Conservation (phyloP, 495 filamentous ascomycete genomes). For the Wilcoxina mikolae region DNA sequence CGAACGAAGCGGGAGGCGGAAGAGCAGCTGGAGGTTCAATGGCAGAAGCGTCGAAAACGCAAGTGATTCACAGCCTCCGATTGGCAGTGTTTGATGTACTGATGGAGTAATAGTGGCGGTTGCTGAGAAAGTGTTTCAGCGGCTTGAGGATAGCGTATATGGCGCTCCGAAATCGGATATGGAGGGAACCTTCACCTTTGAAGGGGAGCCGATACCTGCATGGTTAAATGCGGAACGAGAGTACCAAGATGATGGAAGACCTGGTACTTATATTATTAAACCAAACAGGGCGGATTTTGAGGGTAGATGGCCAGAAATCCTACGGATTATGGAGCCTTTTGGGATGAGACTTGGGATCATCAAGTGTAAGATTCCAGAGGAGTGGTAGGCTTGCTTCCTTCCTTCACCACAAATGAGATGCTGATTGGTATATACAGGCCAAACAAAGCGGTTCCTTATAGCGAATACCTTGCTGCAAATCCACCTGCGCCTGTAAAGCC, state of each 20-base stretch:
- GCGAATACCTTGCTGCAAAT: neutral
- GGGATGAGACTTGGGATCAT: conserved; percentile 19
- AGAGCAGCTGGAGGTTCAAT: neutral
- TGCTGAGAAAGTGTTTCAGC: neutral
- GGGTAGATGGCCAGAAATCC: conserved; percentile 17
- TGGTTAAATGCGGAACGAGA: conserved; percentile 24
- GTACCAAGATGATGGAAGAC: conserved; percentile 15
- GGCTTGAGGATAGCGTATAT: neutral
- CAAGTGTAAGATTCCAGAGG: conserved; percentile 17
- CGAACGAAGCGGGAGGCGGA: neutral
- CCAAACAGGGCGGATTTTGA: conserved; percentile 20
- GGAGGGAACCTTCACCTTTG: neutral
- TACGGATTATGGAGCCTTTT: conserved; percentile 17
- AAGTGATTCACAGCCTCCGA: neutral
- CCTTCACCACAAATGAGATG: neutral
- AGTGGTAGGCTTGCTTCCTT: conserved; percentile 11
- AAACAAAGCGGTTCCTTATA: neutral
- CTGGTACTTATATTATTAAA: conserved; percentile 13
- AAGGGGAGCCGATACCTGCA: conserved; percentile 5
- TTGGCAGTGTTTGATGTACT: neutral
- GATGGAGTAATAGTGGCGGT: neutral
- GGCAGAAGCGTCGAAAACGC: conserved; percentile 1
- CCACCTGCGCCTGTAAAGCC: neutral
- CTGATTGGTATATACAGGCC: neutral
- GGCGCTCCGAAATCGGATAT: neutral